phyloP scores from a whole-genome alignment of 495 filamentous ascomycete genomes.

The Choiromyces venosus region DNA sequence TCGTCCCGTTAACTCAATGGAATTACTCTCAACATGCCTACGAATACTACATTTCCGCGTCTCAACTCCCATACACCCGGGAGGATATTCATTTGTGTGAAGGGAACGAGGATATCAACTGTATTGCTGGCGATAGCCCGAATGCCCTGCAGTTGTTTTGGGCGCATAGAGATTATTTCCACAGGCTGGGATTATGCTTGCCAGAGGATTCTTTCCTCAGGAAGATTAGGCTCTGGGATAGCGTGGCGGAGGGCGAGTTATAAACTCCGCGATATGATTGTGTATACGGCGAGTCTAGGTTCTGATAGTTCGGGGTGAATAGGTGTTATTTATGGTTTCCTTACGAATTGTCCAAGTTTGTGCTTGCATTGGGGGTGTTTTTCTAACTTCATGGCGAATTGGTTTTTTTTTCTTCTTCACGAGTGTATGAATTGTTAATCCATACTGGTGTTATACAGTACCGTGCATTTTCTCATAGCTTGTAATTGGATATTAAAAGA shows the following conservation, averaged over 20 bases:
- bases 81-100: constrained; percentile 65
- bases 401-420: neutral
- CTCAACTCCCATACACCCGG: constrained; percentile 58
- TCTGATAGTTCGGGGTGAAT: neutral
- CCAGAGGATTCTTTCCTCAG: constrained; percentile 49
- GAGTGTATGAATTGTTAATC: neutral
- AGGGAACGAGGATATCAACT: constrained; percentile 64
- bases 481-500: neutral
- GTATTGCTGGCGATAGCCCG: constrained; percentile 61
- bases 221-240: constrained; percentile 25
- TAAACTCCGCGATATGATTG: neutral
- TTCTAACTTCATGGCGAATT: neutral
- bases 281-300: neutral
- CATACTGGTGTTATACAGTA: neutral
- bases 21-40: constrained; percentile 78
- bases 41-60: constrained; percentile 76
- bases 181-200: constrained; percentile 82
- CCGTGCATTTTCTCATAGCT: neutral
- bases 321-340: neutral
- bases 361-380: neutral
- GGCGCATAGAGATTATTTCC: constrained; percentile 95
- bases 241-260: constrained; percentile 1
- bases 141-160: constrained; percentile 88
- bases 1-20: constrained; percentile 80
- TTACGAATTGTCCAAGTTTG: neutral